Conservation (phyloP, 2,329 filamentous ascomycete species). For the Neofusicoccum laricinum region DNA sequence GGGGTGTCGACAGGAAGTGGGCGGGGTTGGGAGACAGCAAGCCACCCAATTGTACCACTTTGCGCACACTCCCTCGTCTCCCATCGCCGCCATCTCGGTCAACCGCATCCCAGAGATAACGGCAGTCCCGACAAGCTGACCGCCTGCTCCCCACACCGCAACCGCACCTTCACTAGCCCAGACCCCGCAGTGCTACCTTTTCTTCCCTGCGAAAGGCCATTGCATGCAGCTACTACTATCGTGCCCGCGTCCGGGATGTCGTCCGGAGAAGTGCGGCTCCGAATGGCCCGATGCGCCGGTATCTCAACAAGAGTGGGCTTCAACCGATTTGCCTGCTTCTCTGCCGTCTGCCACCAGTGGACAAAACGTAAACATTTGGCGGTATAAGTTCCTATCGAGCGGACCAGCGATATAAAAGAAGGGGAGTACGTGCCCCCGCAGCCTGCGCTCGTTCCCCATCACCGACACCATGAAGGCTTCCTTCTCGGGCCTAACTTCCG, state of each 20-base stretch:
- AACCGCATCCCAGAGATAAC: not conserved
- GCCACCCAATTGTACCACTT: not conserved
- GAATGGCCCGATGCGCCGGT: not conserved
- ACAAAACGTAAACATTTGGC: not conserved
- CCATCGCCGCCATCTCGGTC: not conserved
- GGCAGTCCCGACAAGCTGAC: not conserved
- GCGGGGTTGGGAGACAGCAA: no score
- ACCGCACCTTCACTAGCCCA: not conserved
- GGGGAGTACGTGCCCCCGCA: no score
- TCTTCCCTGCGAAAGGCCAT: not conserved
- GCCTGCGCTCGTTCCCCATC: not conserved
- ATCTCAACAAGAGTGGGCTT: not conserved
- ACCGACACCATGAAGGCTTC: not conserved
- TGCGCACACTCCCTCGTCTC: not conserved
- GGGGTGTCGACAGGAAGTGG: no score
- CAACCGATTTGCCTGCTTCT: not conserved
- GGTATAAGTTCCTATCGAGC: no score
- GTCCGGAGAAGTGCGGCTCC: not conserved
- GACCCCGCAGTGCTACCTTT: not conserved
- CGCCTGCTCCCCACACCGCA: not conserved
- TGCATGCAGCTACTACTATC: not conserved
- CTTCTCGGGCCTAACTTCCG: not conserved
- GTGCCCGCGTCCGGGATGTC: not conserved
- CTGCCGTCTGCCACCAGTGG: not conserved
- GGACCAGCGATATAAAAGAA: not conserved